A percentile compares a stretch with the other conserved stretches of the same genome.
Evolutionary conservation across 1,284 basidiomycete species (phyloP).

Genomic region (Cryptococcus wingfieldii): DNA sequence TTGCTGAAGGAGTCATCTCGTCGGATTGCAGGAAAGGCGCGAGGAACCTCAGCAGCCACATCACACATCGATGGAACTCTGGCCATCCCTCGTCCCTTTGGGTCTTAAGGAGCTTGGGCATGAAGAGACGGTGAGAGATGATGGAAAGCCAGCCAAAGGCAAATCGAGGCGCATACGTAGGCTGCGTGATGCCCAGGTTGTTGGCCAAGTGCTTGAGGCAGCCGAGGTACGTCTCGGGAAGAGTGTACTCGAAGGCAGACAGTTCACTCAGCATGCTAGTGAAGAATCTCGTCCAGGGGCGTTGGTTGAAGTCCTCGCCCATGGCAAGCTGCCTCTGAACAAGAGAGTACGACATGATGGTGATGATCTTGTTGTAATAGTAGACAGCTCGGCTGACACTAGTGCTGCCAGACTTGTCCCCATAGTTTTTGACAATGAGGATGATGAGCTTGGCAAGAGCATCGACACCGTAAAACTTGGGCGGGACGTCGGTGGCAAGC

Average conservation of each 20-base stretch:
- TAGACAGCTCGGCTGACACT: conserved; percentile 87
- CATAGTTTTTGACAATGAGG: conserved; percentile 98
- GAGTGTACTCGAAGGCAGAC: conserved; percentile 71
- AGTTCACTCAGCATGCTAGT: conserved; percentile 92
- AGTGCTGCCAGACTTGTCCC: conserved; percentile 64
- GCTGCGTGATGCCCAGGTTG: conserved; percentile 92
- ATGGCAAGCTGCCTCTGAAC: conserved; percentile 94
- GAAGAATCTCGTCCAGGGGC: conserved; percentile 98
- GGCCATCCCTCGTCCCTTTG: conserved; percentile 66
- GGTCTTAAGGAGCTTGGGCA: conserved; percentile 81
- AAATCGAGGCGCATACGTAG: conserved; percentile 94
- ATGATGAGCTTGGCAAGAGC: conserved; percentile 93
- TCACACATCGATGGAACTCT: conserved; percentile 88
- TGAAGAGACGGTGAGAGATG: conserved; percentile 92
- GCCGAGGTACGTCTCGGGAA: conserved; percentile 84
- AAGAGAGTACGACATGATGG: conserved; percentile 92
- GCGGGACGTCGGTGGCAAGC: conserved; percentile 69
- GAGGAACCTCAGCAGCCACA: conserved; percentile 91
- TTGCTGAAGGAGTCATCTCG: conserved; percentile 75
- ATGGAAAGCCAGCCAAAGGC: conserved; percentile 98
- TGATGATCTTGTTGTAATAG: conserved; percentile 95
- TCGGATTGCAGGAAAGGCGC: conserved; percentile 77
- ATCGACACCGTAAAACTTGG: conserved; percentile 86
- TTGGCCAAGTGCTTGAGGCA: conserved; percentile 86
- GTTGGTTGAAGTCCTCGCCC: conserved; percentile 86